Conservation (phyloP, 2,329 filamentous ascomycete genomes). For the Epichloe brachyelytri region DNA sequence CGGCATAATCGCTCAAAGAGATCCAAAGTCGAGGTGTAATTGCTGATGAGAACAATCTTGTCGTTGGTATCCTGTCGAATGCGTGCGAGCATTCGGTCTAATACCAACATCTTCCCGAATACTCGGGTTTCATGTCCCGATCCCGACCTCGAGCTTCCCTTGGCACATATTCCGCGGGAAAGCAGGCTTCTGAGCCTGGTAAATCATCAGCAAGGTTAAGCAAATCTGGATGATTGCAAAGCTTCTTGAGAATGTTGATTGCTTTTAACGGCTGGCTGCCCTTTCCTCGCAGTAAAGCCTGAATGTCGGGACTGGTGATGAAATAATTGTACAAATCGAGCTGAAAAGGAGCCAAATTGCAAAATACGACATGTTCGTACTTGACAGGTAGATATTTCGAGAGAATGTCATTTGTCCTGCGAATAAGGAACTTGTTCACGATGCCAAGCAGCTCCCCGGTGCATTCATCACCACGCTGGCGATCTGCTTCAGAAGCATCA, state of each 20-base stretch:
- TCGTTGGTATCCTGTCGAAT: slow-evolving; percentile 95
- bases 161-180: slow-evolving; percentile 76
- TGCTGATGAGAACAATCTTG: slow-evolving; percentile 98
- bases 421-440: slow-evolving; percentile 98
- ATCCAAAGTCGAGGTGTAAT: slow-evolving; percentile 93
- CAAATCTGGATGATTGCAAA: slow-evolving; percentile 95
- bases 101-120: slow-evolving; percentile 94
- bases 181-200: slow-evolving; percentile 70
- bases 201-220: slow-evolving; percentile 73
- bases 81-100: slow-evolving; percentile 94
- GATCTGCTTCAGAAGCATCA: slow-evolving; percentile 70
- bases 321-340: slow-evolving; percentile 93
- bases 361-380: slow-evolving; percentile 98
- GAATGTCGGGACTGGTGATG: slow-evolving; percentile 88
- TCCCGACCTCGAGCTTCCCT: slow-evolving; percentile 82
- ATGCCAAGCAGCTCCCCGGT: slow-evolving; percentile 66
- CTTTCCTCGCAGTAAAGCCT: slow-evolving; percentile 80
- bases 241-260: slow-evolving; percentile 92
- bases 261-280: slow-evolving; percentile 93
- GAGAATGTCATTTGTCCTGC: slow-evolving; percentile 91
- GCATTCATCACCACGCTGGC: slow-evolving; percentile 71
- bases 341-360: slow-evolving; percentile 87
- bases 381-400: slow-evolving; percentile 97
- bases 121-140: slow-evolving; percentile 86
- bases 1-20: slow-evolving; percentile 88